Evolutionary conservation across 2,329 filamentous ascomycete genomes (phyloP).

Genomic region (Harringtonia aguacate): DNA sequence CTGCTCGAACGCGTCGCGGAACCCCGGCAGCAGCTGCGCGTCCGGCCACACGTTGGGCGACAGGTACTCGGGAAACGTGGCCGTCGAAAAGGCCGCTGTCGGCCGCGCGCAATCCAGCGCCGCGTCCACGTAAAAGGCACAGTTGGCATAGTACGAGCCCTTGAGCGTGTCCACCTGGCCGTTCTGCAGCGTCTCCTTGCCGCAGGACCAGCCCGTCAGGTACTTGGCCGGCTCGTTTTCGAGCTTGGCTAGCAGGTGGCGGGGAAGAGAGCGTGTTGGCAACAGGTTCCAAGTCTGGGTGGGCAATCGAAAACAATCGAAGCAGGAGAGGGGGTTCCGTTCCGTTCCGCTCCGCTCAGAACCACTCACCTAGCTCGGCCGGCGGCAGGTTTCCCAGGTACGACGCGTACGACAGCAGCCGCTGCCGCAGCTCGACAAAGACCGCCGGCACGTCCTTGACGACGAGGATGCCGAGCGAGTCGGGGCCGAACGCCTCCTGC

Average conservation of each 20-base stretch:
- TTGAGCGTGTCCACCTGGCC: conserved; percentile 71
- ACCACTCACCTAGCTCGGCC: conserved; percentile 53
- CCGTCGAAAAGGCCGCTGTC: conserved; percentile 42
- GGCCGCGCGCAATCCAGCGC: conserved; percentile 51
- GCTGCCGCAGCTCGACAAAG: conserved; percentile 61
- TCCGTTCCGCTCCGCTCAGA: no score
- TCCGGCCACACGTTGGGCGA: conserved; percentile 83
- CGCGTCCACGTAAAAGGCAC: conserved; percentile 62
- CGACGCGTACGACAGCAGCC: conserved; percentile 75
- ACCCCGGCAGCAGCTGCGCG: conserved; percentile 59
- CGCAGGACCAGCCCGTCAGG: conserved; percentile 66
- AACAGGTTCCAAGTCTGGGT: no score
- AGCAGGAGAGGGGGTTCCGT: no score
- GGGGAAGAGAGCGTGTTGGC: conserved; percentile 2
- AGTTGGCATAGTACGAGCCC: conserved; percentile 78
- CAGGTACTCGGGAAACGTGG: conserved; percentile 77
- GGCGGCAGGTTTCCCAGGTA: conserved; percentile 75
- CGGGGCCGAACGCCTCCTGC: conserved; percentile 76
- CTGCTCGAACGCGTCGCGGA: conserved; percentile 59
- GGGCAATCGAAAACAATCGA: no score
- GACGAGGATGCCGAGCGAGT: conserved; percentile 85
- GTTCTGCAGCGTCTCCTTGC: conserved; percentile 71
- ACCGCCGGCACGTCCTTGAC: conserved; percentile 70
- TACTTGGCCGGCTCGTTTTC: conserved; percentile 53
- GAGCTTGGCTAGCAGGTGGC: conserved; percentile 34